Percentiles rank a stretch among this genome's conserved stretches.
These are phyloP conservation scores for Boletus mariae DNA, from an alignment of 1,284 basidiomycete genomes.

Conservation along the genomic window DNA sequence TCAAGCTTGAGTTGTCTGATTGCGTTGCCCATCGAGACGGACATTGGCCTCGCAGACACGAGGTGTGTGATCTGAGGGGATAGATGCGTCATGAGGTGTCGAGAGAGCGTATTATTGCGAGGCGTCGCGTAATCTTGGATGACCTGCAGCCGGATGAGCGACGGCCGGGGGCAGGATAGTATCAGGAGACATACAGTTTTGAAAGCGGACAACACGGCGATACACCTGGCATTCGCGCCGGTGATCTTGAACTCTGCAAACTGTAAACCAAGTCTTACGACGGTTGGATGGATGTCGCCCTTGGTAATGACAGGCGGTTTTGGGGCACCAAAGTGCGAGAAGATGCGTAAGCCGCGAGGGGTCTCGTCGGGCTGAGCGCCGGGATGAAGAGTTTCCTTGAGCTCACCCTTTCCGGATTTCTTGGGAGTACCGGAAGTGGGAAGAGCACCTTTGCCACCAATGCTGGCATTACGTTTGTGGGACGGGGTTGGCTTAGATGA, in stretches of 20 bases:
- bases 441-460: conserved; percentile 17
- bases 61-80: conserved; percentile 91
- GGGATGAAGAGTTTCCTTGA: conserved; percentile 20
- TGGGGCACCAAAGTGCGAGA: conserved; percentile 77
- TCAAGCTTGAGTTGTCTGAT: conserved; percentile 95
- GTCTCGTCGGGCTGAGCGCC: conserved; percentile 32
- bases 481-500: conserved; percentile 19
- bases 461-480: conserved; percentile 16
- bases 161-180: neutral
- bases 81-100: conserved; percentile 84
- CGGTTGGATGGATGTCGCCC: conserved; percentile 79
- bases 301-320: conserved; percentile 61
- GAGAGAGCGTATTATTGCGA: conserved; percentile 75
- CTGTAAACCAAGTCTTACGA: conserved; percentile 74
- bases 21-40: conserved; percentile 94
- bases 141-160: conserved; percentile 49
- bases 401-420: conserved; percentile 25
- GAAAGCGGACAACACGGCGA: conserved; percentile 81
- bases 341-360: conserved; percentile 65
- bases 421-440: conserved; percentile 14
- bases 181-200: conserved; percentile 59
- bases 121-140: conserved; percentile 86
- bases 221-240: conserved; percentile 85
- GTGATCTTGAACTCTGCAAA: conserved; percentile 85
- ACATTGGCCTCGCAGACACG: conserved; percentile 84